Conservation (phyloP, 2,329 filamentous ascomycete genomes). For the Arthrobotrys conoides region DNA sequence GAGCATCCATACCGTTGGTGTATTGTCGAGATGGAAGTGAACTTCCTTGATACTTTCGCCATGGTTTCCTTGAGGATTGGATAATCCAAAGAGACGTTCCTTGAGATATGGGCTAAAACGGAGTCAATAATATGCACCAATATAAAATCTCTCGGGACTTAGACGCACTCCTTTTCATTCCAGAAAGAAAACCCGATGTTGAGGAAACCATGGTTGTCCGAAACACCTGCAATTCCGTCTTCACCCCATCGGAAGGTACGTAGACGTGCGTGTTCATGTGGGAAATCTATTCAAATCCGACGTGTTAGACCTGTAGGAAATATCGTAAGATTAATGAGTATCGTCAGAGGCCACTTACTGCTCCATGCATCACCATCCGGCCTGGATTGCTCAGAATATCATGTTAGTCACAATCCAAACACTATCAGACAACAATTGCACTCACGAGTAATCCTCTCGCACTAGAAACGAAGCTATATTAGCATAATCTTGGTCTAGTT, state of each 20-base stretch:
- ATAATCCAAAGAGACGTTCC: slow-evolving; percentile 92
- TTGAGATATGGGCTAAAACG: slow-evolving; percentile 84
- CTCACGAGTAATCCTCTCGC: slow-evolving; percentile 88
- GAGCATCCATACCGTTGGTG: slow-evolving; percentile 74
- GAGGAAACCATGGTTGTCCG: slow-evolving; percentile 79
- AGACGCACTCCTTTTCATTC: slow-evolving; percentile 91
- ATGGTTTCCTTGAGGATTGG: slow-evolving; percentile 96
- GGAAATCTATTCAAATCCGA: slow-evolving; percentile 77
- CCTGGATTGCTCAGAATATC: slow-evolving; percentile 65
- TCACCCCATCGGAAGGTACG: slow-evolving; percentile 95
- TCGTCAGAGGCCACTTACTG: slow-evolving; percentile 73
- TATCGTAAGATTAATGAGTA: not conserved
- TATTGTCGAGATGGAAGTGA: slow-evolving; percentile 97
- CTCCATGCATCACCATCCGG: slow-evolving; percentile 95
- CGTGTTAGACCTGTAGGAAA: not conserved
- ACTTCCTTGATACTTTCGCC: slow-evolving; percentile 97
- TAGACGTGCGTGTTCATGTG: slow-evolving; percentile 90
- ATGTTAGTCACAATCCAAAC: slow-evolving; percentile 13
- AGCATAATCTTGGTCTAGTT: not conserved
- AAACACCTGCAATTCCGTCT: slow-evolving; percentile 95
- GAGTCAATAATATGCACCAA: slow-evolving; percentile 41
- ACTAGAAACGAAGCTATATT: slow-evolving; percentile 70
- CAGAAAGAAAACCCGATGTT: slow-evolving; percentile 97
- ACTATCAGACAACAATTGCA: slow-evolving; percentile 53
- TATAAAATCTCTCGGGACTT: not conserved